phyloP scores from a whole-genome alignment of 75 land plant genomes.

The Azolla pinnata region DNA sequence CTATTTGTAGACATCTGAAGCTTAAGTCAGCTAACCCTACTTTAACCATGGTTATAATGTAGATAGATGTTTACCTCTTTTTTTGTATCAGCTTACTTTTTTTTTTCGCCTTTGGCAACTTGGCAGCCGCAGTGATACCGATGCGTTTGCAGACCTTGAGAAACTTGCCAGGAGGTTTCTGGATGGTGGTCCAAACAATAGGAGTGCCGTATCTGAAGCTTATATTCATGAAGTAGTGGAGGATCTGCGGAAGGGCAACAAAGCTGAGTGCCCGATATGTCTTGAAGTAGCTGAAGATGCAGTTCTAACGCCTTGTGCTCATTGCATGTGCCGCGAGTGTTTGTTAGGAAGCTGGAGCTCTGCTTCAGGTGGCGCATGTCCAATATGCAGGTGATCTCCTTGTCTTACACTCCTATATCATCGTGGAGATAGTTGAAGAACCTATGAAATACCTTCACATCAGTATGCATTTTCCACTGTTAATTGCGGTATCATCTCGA shows the following conservation, averaged over 20 bases:
- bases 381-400: slow-evolving; percentile 97
- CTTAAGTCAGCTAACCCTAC: no score
- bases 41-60: no score
- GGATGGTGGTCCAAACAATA: slow-evolving; percentile 38
- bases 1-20: no score
- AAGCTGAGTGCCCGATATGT: slow-evolving; percentile 91
- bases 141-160: slow-evolving; percentile 68
- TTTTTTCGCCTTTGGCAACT: not conserved
- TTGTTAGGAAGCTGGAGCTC: slow-evolving; percentile 73
- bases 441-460: no score
- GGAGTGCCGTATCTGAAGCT: slow-evolving; percentile 49
- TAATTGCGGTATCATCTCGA: no score
- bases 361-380: slow-evolving; percentile 63
- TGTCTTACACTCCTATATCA: no score
- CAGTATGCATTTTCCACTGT: no score
- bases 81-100: no score
- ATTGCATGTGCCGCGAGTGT: slow-evolving; percentile 89
- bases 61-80: no score
- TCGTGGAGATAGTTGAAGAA: no score
- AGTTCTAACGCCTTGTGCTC: slow-evolving; percentile 92
- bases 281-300: slow-evolving; percentile 90
- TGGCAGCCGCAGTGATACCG: slow-evolving; percentile 87
- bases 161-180: slow-evolving; percentile 84
- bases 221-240: slow-evolving; percentile 79
- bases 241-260: slow-evolving; percentile 70